Base-by-base conservation (phyloP, 768 basidiomycete species). In the Galerina marginata region DNA sequence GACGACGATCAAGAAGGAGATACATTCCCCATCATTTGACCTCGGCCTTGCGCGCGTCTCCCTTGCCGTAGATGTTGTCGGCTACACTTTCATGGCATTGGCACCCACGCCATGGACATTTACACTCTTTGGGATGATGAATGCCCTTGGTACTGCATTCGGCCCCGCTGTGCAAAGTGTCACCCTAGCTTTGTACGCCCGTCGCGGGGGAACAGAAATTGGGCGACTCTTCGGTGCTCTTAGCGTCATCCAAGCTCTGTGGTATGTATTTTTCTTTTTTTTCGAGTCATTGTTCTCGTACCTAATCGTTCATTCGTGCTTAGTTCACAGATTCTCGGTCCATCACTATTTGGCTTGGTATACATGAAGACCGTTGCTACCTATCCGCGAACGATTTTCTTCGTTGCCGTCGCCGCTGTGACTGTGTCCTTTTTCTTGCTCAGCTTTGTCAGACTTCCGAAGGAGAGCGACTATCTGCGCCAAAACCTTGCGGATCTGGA, bases 191-290 rank as follows among this genome's bases (percentile, higher is more conserved):
- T 69, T 92, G 46, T 91, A 88, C 61, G 75, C 75, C 36, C 74
- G 73, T n/a, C 75, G 77, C 20, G 83, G 83, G 1, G 83, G 86
- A 2, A 79, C 78, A 12, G 90, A 94, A 67, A 77, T 81, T 11
- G 95, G 93, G 3, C 81, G 78, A 65, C 77, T 97, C 15, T 95
- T 95, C 67, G 95, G 93, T 10, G 93, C 87, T 3, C 65, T 95
- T 59, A 87, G 88, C 57, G 90, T 95, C 29, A 64, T 93, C 3
- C 85, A 90, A 61, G 86, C 90, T 6, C 68, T 93, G 9, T 80
- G 86, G 86, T 89, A 61, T 12, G 75, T 73, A 4, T 12, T 33
- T 42, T 48, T 47, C 36, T 15, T 29, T 33, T 46, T 47, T 37
- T 23, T 9, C 6, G 26, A 25, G 4, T 37, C 7, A 1, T 10